These are phyloP conservation scores for Blastobotrys apis DNA, from an alignment of 1,139 yeast genomes.

Conservation along the genomic window DNA sequence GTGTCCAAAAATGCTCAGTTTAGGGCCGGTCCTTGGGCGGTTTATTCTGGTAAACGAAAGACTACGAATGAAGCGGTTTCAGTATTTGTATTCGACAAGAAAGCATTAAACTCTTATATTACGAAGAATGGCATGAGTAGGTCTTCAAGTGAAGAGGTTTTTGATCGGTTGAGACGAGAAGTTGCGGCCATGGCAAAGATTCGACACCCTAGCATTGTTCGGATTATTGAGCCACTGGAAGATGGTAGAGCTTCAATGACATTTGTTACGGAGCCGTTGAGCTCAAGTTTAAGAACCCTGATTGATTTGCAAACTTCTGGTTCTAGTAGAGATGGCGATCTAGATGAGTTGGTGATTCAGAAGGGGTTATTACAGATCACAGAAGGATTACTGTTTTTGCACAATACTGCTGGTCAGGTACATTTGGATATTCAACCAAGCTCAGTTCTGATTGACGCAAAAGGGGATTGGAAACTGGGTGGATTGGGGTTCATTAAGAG, in stretches of 20 bases:
- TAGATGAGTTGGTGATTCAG: slow-evolving; percentile 70
- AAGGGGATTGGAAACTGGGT: slow-evolving; percentile 90
- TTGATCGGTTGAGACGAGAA: slow-evolving; percentile 49
- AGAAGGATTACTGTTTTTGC: slow-evolving; percentile 77
- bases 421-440: slow-evolving; percentile 79
- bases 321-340: slow-evolving; percentile 33
- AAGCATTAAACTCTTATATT: slow-evolving; percentile 59
- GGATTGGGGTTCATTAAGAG: slow-evolving; percentile 60
- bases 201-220: slow-evolving; percentile 82
- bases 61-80: slow-evolving; percentile 49
- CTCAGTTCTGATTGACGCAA: slow-evolving; percentile 69
- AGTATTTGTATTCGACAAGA: slow-evolving; percentile 84
- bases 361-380: slow-evolving; percentile 79
- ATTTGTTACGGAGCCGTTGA: slow-evolving; percentile 76
- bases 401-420: slow-evolving; percentile 66
- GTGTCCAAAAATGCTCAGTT: slow-evolving; percentile 74
- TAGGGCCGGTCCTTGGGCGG: slow-evolving; percentile 77
- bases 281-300: slow-evolving; percentile 54
- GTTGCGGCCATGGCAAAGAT: slow-evolving; percentile 70
- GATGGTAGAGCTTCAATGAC: slow-evolving; percentile 73
- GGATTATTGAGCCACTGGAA: slow-evolving; percentile 81
- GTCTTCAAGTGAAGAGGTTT: slow-evolving; percentile 40
- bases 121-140: slow-evolving; percentile 46
- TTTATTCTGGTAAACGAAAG: slow-evolving; percentile 76
- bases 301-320: slow-evolving; percentile 29